phyloP scores from a whole-genome alignment of 495 filamentous ascomycete species.

The Penicillium alfredii region DNA sequence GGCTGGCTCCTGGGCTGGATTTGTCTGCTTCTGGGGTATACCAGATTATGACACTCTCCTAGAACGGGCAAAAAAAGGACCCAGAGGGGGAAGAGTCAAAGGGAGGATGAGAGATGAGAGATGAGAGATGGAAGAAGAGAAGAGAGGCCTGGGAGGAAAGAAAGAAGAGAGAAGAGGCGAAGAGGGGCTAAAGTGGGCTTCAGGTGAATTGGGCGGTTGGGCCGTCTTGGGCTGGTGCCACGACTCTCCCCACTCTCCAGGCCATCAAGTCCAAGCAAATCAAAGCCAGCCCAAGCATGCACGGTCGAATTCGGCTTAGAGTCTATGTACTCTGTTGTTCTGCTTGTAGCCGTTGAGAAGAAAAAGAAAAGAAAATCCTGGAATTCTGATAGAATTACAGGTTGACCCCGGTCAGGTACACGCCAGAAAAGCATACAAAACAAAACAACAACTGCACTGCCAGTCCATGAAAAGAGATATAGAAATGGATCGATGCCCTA shows the following conservation, averaged over 20 bases:
- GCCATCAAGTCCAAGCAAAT: no score
- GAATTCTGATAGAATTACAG: no score
- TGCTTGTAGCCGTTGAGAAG: conserved; percentile 8
- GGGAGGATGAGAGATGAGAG: conserved; percentile 12
- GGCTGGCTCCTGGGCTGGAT: conserved; percentile 9
- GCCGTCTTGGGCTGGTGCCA: conserved; percentile 45
- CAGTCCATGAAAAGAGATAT: no score
- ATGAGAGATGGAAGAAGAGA: conserved; percentile 16
- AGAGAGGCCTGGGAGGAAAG: conserved; percentile 1
- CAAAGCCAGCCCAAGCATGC: no score
- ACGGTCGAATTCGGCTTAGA: conserved; percentile 35
- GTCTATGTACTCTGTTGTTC: conserved; percentile 15
- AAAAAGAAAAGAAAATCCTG: conserved; percentile 5
- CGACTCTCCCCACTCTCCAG: conserved; percentile 32
- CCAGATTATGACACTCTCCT: conserved; percentile 26
- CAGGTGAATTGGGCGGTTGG: conserved; percentile 33
- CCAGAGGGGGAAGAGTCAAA: conserved; percentile 12
- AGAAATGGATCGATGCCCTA: conserved; percentile 18
- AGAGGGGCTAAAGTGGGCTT: conserved; percentile 19
- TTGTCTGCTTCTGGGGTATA: conserved; percentile 12
- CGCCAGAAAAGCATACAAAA: no score
- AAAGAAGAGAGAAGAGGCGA: conserved; percentile 14
- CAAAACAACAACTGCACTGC: no score
- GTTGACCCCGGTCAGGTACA: conserved; percentile 3
- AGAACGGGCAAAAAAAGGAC: conserved; percentile 11